These are phyloP conservation scores for Tritrichomonas musculus DNA, from an alignment of 208 protist genomes.

Conservation along the genomic window DNA sequence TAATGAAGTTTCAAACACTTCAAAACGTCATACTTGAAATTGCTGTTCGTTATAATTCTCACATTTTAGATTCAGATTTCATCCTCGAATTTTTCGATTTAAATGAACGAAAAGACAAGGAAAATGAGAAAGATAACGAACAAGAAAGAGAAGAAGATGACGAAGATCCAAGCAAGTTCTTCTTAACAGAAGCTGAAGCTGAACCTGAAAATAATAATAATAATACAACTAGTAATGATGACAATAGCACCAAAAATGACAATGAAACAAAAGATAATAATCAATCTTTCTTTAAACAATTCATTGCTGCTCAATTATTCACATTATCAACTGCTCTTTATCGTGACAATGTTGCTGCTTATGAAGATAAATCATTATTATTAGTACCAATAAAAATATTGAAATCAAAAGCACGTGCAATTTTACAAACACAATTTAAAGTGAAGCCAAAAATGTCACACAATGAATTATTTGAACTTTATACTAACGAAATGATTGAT, in stretches of 20 bases:
- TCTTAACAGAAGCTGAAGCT: neutral
- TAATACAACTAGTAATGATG: neutral
- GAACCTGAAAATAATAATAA: no score
- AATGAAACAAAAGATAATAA: neutral
- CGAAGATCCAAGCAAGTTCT: neutral
- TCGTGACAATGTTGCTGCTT: neutral
- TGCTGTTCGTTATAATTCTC: conserved; percentile 17
- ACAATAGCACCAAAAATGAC: neutral
- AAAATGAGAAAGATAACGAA: neutral
- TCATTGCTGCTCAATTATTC: neutral
- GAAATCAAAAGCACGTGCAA: neutral
- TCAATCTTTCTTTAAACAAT: neutral
- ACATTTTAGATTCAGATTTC: neutral
- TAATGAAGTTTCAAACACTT: neutral
- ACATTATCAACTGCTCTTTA: neutral
- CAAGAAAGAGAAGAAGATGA: neutral
- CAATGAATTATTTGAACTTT: neutral
- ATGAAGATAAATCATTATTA: neutral
- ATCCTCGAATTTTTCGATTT: neutral
- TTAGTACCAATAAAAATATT: neutral
- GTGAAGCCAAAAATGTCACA: neutral
- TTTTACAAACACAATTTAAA: neutral
- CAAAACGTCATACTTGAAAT: neutral
- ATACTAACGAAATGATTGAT: neutral
- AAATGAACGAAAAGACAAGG: neutral